A percentile compares a stretch with the other conserved stretches of the same genome.
Evolutionary conservation across 768 basidiomycete genomes (phyloP).

Genomic region (Mycena capillaripes): DNA sequence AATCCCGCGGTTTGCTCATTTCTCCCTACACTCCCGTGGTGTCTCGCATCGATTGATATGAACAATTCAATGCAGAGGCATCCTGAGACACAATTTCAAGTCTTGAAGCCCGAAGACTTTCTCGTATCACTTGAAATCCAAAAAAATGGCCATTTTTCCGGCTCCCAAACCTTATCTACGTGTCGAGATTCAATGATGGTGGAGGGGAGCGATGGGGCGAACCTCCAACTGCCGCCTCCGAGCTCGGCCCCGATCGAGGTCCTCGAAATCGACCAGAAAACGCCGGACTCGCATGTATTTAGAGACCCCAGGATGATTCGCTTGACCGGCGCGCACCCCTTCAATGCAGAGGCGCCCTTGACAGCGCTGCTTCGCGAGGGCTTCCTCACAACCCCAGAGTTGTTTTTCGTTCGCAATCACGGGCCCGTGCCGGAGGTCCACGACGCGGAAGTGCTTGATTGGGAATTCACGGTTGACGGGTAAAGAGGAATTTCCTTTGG

Average conservation of each 20-base stretch:
- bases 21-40: background rate
- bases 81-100: background rate
- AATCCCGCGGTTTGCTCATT: background rate
- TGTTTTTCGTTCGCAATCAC: conserved; percentile 75
- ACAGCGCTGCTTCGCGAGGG: conserved; percentile 61
- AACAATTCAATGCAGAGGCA: background rate
- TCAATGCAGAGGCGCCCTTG: conserved; percentile 68
- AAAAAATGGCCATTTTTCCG: background rate
- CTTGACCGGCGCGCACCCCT: conserved; percentile 73
- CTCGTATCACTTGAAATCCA: background rate
- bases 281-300: conserved; percentile 34
- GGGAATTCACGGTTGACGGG: conserved; percentile 63
- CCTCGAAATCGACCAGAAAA: conserved; percentile 23
- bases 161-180: background rate
- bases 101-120: background rate
- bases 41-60: background rate
- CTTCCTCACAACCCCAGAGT: conserved; percentile 67
- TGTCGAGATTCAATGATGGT: background rate
- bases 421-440: conserved; percentile 68
- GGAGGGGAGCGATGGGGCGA: background rate
- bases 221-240: background rate
- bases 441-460: conserved; percentile 50
- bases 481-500: conserved; percentile 30
- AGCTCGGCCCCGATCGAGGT: background rate
- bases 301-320: conserved; percentile 58